A percentile compares a stretch with the other conserved stretches of the same genome.
Conservation (phyloP, 352 stramenopile genomes). For the Phytophthora chlamydospora region DNA sequence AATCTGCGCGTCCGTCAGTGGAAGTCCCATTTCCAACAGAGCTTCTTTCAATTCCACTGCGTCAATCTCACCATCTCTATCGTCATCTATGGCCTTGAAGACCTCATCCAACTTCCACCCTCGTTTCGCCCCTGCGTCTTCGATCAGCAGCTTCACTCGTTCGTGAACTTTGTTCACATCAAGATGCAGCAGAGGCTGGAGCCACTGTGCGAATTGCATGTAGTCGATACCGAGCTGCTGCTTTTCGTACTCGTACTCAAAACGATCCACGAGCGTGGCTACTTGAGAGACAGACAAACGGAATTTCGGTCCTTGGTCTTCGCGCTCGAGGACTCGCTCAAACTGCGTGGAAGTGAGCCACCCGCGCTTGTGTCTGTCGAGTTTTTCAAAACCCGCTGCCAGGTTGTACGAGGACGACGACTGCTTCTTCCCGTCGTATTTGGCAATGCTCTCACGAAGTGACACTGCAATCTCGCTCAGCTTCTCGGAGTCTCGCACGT, state of each 20-base stretch:
- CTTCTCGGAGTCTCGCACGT: conserved; percentile 67
- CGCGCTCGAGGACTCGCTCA: conserved; percentile 27
- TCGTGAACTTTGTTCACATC: conserved; percentile 62
- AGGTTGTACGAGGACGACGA: conserved; percentile 56
- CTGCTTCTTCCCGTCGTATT: conserved; percentile 62
- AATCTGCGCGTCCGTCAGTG: conserved; percentile 70
- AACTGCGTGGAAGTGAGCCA: conserved; percentile 62
- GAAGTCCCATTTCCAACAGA: conserved; percentile 67
- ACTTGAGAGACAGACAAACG: conserved; percentile 44
- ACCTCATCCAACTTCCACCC: conserved; percentile 62
- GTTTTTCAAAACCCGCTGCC: conserved; percentile 42
- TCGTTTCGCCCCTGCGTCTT: conserved; percentile 37
- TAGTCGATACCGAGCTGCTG: conserved; percentile 68
- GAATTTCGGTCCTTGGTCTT: conserved; percentile 46
- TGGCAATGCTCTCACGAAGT: conserved; percentile 49
- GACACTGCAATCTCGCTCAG: conserved; percentile 57
- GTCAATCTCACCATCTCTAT: conserved; percentile 62
- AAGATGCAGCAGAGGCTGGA: conserved; percentile 70
- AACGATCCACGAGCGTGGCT: conserved; percentile 48
- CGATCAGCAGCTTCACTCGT: conserved; percentile 52
- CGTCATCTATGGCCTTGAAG: conserved; percentile 66
- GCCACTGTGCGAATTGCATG: conserved; percentile 67
- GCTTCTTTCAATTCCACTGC: conserved; percentile 58
- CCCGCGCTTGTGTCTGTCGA: conserved; percentile 62
- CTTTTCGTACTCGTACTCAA: conserved; percentile 76